Evolutionary conservation across 768 basidiomycete genomes (phyloP), one percentile per base, ranked within the genome.

Genomic region (Naganishia friedmannii): DNA sequence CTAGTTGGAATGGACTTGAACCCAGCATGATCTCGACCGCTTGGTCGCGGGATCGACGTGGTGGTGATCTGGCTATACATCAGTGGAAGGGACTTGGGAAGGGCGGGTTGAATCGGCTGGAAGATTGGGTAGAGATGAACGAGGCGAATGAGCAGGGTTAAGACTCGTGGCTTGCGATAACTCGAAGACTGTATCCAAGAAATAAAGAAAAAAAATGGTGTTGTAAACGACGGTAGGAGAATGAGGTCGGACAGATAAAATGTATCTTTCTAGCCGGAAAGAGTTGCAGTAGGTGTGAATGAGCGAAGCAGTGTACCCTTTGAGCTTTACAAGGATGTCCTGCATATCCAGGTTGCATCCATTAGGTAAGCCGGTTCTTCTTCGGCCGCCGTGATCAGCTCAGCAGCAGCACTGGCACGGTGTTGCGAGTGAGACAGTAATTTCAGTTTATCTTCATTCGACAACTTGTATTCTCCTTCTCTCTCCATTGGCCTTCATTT

Each of bases 11-110:
- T 79, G 87, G 90, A 19, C 78, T 90, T 87, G 89, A 94, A 84
- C 93, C 95, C 46, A 88, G 90, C 26, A 78, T 99, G 56, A 90
- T 99, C 88, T 93, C 90, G 72, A 91, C 90, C 7, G 93, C 88
- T 3, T 98, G 96, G 95, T 71, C 79, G 32, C 68, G 80, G 54
- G 63, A 54, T 19, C 46, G 63, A 3, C 26, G 53, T 21, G 46
- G 31, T 19, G 93, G 92, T 45, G 85, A 88, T 53, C 86, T 99
- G 28, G 95, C 94, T 6, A 85, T 90, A 74, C 96, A 99, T 74
- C 92, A 97, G 82, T 99, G 93, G 92, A 96, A 94, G 81, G 93
- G 94, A 7, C 82, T 94, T 67, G 85, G 86, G 0, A 94, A 92
- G 81, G 86, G 78, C 28, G 81, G 82, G 7, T 73, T 83, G 77